phyloP scores from a whole-genome alignment of 495 filamentous ascomycete genomes.

The Immersiella caudata region DNA sequence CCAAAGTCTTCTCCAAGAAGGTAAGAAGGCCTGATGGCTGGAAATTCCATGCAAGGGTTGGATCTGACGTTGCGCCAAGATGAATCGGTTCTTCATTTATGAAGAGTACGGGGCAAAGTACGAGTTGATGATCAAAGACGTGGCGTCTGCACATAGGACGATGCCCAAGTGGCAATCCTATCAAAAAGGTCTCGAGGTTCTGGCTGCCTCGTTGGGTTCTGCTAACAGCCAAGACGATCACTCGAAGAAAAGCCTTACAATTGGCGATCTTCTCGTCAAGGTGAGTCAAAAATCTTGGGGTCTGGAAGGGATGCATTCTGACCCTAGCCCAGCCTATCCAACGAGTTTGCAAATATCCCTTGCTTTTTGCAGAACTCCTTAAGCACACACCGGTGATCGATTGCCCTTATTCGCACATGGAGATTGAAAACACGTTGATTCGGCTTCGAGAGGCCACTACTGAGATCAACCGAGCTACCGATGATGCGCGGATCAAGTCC shows the following conservation, averaged over 20 bases:
- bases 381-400: slow-evolving; percentile 82
- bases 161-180: slow-evolving; percentile 78
- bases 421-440: slow-evolving; percentile 73
- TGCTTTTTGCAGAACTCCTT: slow-evolving; percentile 81
- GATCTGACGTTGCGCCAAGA: slow-evolving; percentile 49
- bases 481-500: slow-evolving; percentile 60
- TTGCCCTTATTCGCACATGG: slow-evolving; percentile 76
- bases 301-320: slow-evolving; percentile 20
- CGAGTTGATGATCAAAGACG: slow-evolving; percentile 76
- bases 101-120: slow-evolving; percentile 88
- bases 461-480: slow-evolving; percentile 77
- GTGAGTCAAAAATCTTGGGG: slow-evolving; percentile 44
- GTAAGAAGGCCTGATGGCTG: slow-evolving; percentile 48
- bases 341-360: slow-evolving; percentile 87
- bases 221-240: slow-evolving; percentile 64
- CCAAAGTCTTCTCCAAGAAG: slow-evolving; percentile 73
- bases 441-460: slow-evolving; percentile 69
- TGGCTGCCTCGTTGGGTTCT: slow-evolving; percentile 75
- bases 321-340: slow-evolving; percentile 74
- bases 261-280: slow-evolving; percentile 90
- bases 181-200: slow-evolving; percentile 84
- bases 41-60: neutral
- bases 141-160: slow-evolving; percentile 66
- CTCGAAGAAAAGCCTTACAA: slow-evolving; percentile 71
- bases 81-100: slow-evolving; percentile 80